Evolutionary conservation across 2,329 filamentous ascomycete species (phyloP).

Genomic region (Fragosphaeria purpurea): DNA sequence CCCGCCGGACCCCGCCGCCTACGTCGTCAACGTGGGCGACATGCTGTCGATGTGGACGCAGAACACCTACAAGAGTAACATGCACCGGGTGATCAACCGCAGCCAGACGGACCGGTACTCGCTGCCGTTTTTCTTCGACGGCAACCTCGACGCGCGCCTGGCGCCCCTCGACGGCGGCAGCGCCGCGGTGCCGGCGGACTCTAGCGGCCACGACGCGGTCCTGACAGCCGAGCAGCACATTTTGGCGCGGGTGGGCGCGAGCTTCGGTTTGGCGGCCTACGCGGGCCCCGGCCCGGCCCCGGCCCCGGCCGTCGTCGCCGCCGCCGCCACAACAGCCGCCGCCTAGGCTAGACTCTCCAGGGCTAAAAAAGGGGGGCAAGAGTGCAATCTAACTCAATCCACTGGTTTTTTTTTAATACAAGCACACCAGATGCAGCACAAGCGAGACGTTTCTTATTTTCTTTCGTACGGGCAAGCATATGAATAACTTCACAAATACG

Average conservation of each 20-base stretch:
- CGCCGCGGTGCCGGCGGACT: constrained; percentile 11
- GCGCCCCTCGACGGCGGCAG: constrained; percentile 21
- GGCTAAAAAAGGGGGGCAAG: no score
- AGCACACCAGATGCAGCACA: no score
- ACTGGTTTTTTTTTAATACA: no score
- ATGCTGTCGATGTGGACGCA: constrained; percentile 41
- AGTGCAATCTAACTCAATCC: no score
- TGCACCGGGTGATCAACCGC: constrained; percentile 46
- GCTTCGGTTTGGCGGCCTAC: no score
- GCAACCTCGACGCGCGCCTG: constrained; percentile 34
- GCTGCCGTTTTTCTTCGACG: constrained; percentile 47
- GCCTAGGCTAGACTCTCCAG: no score
- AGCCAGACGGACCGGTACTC: constrained; percentile 41
- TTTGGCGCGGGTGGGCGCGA: constrained; percentile 21
- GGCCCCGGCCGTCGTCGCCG: no score
- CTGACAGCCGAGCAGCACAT: constrained; percentile 24
- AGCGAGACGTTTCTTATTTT: no score
- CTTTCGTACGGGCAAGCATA: no score
- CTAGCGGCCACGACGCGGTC: not conserved
- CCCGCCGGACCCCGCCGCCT: constrained; percentile 31
- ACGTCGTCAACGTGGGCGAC: constrained; percentile 43
- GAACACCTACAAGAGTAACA: constrained; percentile 39
- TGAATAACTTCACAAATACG: no score
- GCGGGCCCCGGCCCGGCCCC: no score
- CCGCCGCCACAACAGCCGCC: no score